Evolutionary conservation across 768 basidiomycete species (phyloP), one percentile per base, ranked within the genome.

Genomic region (Galerina sulciceps): DNA sequence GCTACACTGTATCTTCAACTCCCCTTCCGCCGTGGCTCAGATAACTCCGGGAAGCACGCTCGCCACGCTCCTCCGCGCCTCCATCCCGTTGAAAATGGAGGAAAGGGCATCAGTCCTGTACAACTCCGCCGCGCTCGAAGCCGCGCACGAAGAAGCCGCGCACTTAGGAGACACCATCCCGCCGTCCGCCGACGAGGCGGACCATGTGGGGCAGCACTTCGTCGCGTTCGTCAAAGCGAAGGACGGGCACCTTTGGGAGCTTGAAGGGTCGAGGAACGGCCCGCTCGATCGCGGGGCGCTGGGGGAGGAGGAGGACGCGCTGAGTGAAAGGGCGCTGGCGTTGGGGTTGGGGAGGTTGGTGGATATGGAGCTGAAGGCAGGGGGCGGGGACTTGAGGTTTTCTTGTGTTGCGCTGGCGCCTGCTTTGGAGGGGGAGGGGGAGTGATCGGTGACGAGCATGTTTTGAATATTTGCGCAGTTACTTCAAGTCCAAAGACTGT

Each of bases 221-320:
- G 61, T 62, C 0, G 61, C 61, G 6, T 58, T 62, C 20, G 61
- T 62, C 5, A 62, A 58, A 38, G 61, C 42, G 9, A 36, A 26
- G 9, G 61, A 62, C 15, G 61, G 61, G 5, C 61, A 58, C 20
- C 18, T 62, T 5, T 62, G 49, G 49, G 61, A 62, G 37, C 22
- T 62, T 17, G 61, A 62, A 35, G 61, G 61, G 20, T 36, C 23
- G 2, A 43, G 61, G 36, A 58, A 55, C 31, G 61, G 61, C 5
- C 61, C 61, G 11, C 9, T 62, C 11, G 61, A 62, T n/a, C 22
- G 61, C 2, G 61, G 61, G 3, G 20, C n/a, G 10, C 41, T 62
- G 11, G 47, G 22, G 14, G 53, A 58, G 15, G 45, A 55, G 10
- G 61, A 62, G 38, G 61, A 62, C 41, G 53, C 45, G 10, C 37